These are phyloP conservation scores for Trichophyton mentagrophytes DNA, from an alignment of 2,329 filamentous ascomycete genomes.

Conservation along the genomic window DNA sequence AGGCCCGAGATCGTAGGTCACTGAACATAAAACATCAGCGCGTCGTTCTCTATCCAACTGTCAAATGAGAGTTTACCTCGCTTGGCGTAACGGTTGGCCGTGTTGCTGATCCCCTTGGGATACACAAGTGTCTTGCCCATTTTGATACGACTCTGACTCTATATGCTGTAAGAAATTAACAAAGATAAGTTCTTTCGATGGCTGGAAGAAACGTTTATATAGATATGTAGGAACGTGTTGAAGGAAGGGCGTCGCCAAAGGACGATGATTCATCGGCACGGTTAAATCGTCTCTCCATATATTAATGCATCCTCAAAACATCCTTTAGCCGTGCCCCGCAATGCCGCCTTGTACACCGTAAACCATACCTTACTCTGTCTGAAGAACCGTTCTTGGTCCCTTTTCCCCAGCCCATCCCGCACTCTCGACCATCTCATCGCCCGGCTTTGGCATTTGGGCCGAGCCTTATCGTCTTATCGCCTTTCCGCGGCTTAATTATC, in stretches of 20 bases:
- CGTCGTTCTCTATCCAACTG: neutral
- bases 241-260: neutral
- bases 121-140: conserved; percentile 41
- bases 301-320: neutral
- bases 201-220: neutral
- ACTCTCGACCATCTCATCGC: neutral
- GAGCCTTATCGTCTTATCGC: neutral
- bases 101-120: conserved; percentile 51
- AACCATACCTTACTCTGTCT: neutral
- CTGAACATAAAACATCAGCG: conserved; percentile 31
- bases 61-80: conserved; percentile 39
- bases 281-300: neutral
- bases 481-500: neutral
- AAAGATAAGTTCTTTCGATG: neutral
- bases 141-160: conserved; percentile 5
- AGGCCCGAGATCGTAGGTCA: conserved; percentile 56
- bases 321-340: neutral
- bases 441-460: neutral
- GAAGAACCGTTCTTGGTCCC: neutral
- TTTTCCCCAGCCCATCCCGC: neutral
- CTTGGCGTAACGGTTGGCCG: conserved; percentile 53
- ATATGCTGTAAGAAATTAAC: neutral
- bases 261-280: neutral
- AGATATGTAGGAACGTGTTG: neutral
- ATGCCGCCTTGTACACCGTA: neutral